Base-by-base conservation (phyloP, 2,329 filamentous ascomycete species). In the Monilinia fructigena region DNA sequence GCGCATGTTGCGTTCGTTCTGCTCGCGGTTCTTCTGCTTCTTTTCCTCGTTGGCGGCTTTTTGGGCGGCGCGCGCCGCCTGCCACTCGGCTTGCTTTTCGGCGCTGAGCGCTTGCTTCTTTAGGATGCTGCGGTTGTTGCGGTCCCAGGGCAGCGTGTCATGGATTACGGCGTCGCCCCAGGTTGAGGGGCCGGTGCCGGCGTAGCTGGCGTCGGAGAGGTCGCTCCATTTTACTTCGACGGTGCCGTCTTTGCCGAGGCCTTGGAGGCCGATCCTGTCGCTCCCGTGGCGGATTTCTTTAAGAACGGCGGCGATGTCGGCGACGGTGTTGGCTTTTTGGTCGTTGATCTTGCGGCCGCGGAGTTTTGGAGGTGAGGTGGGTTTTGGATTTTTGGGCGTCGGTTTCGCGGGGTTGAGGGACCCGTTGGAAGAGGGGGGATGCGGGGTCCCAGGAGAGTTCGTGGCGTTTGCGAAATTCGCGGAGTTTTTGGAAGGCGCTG, bases 401-500 rank as follows among this genome's bases (percentile, higher is more conserved):
- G 26, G 47, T n/a, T 55, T 56, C 26, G 48, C 45, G 35, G 1
- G 42, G 42, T 14, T 10, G 11, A 14, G 56, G 56, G 20, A 35
- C n/a, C 26, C 63, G 60, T 20, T 52, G 35, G 26, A 55, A 50
- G 31, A 62, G 54, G 26, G 56, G 56, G 5, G 55, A 61, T 4
- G 11, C 26, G 7, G 66, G 64, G 67, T 79, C 80, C 86, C 87
- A 90, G 52, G 82, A 79, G 40, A 88, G 82, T 76, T 88, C 84
- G 79, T 90, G 87, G 60, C 85, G 79, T 72, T 79, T 79, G 72
- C 85, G 83, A 76, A 88, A 83, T 79, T 90, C 87, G 72, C 86
- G 86, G 72, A 90, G 80, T 74, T 85, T 86, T 72, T 86, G 85
- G 77, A 81, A 89, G 55, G 85, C 84, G 62, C 81, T 84, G 40